Conservation (phyloP, 2,329 filamentous ascomycete genomes). For the Talaromyces sp. region DNA sequence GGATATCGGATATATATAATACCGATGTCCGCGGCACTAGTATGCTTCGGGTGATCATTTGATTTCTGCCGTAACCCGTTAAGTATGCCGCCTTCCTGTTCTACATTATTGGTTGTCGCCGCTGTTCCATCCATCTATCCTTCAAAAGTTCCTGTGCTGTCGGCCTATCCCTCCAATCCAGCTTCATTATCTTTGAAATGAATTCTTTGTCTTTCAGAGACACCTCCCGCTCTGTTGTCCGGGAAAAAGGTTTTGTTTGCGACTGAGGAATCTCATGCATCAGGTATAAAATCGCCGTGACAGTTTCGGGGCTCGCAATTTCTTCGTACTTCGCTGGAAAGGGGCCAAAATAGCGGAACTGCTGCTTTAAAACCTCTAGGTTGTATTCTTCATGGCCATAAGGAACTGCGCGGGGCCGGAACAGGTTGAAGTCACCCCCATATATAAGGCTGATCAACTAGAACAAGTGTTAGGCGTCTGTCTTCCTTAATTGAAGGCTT, state of each 20-base stretch:
- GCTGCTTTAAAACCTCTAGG: constrained; percentile 19
- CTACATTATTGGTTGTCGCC: too few relatives aligned
- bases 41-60: too few relatives aligned
- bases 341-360: constrained; percentile 20
- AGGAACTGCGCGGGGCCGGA: constrained; percentile 17
- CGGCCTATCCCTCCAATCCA: constrained; percentile 38
- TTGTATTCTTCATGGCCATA: constrained; percentile 21
- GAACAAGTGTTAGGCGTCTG: not conserved
- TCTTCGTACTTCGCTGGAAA: constrained; percentile 15
- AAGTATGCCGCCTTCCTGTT: too few relatives aligned
- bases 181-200: too few relatives aligned
- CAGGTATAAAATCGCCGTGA: constrained; percentile 13
- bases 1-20: too few relatives aligned
- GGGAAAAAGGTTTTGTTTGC: constrained; percentile 12
- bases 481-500: not conserved
- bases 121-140: constrained; percentile 39
- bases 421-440: constrained; percentile 19
- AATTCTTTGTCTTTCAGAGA: constrained; percentile 11
- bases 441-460: constrained; percentile 20
- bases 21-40: too few relatives aligned
- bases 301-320: constrained; percentile 9
- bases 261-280: constrained; percentile 13
- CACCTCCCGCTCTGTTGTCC: constrained; percentile 14
- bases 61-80: too few relatives aligned
- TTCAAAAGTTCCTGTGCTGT: constrained; percentile 34